A percentile compares a stretch with the other conserved stretches of the same genome.
Conservation (phyloP, 495 filamentous ascomycete species). For the Aspergillus biplanus region DNA sequence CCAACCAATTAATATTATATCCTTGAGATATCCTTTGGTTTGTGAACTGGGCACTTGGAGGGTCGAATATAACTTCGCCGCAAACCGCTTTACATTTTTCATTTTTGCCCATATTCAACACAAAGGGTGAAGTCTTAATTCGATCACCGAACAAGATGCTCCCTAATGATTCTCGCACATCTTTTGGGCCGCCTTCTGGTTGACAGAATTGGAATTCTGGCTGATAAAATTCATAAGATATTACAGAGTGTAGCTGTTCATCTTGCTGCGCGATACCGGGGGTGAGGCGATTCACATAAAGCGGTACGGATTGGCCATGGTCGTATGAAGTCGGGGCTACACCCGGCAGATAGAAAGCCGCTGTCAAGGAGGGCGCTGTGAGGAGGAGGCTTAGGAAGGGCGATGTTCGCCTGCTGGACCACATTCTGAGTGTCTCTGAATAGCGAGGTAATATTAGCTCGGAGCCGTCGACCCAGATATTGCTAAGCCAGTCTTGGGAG, state of each 20-base stretch:
- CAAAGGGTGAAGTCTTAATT: constrained; percentile 88
- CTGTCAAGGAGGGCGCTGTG: constrained; percentile 52
- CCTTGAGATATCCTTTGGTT: constrained; percentile 79
- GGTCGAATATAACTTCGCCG: constrained; percentile 62
- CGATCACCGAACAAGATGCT: constrained; percentile 97
- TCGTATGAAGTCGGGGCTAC: constrained; percentile 94
- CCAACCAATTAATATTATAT: constrained; percentile 91
- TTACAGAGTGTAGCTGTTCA: constrained; percentile 81
- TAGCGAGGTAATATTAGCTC: constrained; percentile 23
- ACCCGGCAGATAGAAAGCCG: constrained; percentile 93
- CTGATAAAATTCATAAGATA: constrained; percentile 96
- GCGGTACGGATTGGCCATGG: constrained; percentile 72
- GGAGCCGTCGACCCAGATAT: constrained; percentile 5
- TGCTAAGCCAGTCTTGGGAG: constrained; percentile 20
- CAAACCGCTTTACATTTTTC: constrained; percentile 86
- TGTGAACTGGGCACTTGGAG: constrained; percentile 73
- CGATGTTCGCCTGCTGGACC: constrained; percentile 37
- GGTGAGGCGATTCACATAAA: constrained; percentile 90
- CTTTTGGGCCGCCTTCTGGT: constrained; percentile 71
- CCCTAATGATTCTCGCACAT: constrained; percentile 84
- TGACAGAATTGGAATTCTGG: constrained; percentile 82
- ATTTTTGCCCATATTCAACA: constrained; percentile 81
- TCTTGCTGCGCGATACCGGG: constrained; percentile 76
- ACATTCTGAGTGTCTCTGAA: constrained; percentile 40
- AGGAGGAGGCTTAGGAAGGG: constrained; percentile 37